A percentile compares a stretch with the other conserved stretches of the same genome.
Evolutionary conservation across 208 protist genomes (phyloP).

Genomic region (Herpetomonas samuelpessoai): DNA sequence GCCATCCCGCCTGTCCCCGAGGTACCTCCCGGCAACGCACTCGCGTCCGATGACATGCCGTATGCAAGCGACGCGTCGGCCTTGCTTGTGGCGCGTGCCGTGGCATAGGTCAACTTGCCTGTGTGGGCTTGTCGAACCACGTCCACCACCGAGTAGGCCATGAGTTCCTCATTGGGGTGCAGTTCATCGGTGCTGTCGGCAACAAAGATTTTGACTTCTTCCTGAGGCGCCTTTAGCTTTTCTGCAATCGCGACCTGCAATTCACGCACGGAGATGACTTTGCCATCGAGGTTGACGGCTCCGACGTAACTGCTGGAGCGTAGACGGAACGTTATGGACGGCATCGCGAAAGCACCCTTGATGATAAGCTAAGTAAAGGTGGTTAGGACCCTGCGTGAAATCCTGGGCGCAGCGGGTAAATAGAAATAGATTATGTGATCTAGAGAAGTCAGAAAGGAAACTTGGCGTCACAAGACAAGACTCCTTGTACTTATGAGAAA

Average conservation of each 20-base stretch:
- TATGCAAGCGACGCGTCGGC: not conserved
- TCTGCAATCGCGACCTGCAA: constrained; percentile 69
- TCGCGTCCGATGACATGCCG: not conserved
- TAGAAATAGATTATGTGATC: too few relatives aligned
- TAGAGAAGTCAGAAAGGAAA: too few relatives aligned
- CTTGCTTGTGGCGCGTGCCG: constrained; percentile 6
- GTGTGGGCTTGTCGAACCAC: constrained; percentile 65
- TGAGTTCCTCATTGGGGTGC: constrained; percentile 77
- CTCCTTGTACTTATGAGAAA: too few relatives aligned
- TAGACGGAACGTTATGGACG: constrained; percentile 79
- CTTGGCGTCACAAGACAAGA: too few relatives aligned
- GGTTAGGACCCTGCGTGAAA: too few relatives aligned
- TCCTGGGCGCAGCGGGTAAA: too few relatives aligned
- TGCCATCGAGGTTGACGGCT: constrained; percentile 66
- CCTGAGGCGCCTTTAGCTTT: constrained; percentile 57
- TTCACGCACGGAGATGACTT: constrained; percentile 61
- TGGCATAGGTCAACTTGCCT: constrained; percentile 14
- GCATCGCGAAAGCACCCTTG: too few relatives aligned
- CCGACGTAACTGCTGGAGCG: constrained; percentile 78
- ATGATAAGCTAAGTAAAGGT: too few relatives aligned
- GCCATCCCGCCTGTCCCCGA: constrained; percentile 2
- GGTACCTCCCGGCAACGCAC: constrained; percentile 7
- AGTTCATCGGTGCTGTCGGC: constrained; percentile 61
- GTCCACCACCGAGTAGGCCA: constrained; percentile 73
- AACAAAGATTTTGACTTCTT: constrained; percentile 78